phyloP scores from a whole-genome alignment of 2,329 filamentous ascomycete species.

The Dactylonectria macrodidyma region DNA sequence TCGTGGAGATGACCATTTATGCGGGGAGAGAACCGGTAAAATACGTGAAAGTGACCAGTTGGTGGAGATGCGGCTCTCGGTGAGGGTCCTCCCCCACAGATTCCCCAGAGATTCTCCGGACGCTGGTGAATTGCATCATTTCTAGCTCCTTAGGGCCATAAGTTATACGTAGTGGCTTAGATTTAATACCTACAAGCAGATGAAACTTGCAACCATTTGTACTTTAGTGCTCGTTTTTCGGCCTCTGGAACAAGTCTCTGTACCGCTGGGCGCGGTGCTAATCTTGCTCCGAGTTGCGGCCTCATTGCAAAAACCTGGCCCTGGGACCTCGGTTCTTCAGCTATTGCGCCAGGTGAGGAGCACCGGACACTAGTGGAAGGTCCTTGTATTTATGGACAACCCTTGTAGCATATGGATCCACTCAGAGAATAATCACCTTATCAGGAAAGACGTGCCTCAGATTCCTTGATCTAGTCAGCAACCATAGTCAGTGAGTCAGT shows the following conservation, averaged over 20 bases:
- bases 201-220: neutral
- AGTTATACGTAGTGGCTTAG: too few species aligned
- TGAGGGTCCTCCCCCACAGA: constrained; percentile 14
- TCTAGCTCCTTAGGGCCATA: neutral
- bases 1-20: constrained; percentile 16
- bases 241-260: neutral
- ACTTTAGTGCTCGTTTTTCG: too few species aligned
- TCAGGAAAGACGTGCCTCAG: neutral
- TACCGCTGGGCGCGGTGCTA: neutral
- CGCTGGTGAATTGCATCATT: neutral
- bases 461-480: neutral
- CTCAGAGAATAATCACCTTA: neutral
- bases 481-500: neutral
- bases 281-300: neutral
- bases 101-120: constrained; percentile 25
- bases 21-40: constrained; percentile 6
- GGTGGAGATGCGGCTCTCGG: constrained; percentile 21
- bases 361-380: neutral
- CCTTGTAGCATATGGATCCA: neutral
- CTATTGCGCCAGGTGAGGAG: neutral
- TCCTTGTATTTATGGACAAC: neutral
- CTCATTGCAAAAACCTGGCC: neutral
- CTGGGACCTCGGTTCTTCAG: neutral
- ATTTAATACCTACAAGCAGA: too few species aligned
- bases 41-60: constrained; percentile 1